Evolutionary conservation across 75 land plant species (phyloP).

Genomic region (Picea glauca): DNA sequence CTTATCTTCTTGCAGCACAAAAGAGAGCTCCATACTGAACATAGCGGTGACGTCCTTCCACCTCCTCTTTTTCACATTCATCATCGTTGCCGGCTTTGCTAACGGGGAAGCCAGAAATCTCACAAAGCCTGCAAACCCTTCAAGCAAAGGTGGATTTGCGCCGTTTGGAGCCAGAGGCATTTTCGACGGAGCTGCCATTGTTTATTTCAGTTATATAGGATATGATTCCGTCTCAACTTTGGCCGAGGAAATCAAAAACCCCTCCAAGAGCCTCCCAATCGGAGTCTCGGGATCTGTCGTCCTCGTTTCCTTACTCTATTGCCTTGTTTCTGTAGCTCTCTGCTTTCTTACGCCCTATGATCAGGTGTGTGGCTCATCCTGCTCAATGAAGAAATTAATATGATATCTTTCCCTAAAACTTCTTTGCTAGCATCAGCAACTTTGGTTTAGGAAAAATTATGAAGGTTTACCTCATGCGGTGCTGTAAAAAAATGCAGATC

Average conservation of each 20-base stretch:
- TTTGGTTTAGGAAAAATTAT: no score
- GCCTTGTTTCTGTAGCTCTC: conserved; percentile 61
- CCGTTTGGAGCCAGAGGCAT: conserved; percentile 65
- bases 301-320: conserved; percentile 54
- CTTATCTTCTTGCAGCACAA: conserved; percentile 36
- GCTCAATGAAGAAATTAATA: not conserved
- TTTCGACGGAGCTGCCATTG: conserved; percentile 72
- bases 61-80: conserved; percentile 48
- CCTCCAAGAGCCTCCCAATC: conserved; percentile 58
- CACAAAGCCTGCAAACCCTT: conserved; percentile 25
- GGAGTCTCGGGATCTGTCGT: conserved; percentile 78
- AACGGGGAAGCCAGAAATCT: conserved; percentile 40
- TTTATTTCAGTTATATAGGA: conserved; percentile 86
- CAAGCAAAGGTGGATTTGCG: conserved; percentile 39
- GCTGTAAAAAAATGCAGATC: conserved; percentile 20
- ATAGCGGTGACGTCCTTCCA: conserved; percentile 47
- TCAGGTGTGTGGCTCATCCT: conserved; percentile 25
- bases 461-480: no score
- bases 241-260: conserved; percentile 77
- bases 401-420: not conserved
- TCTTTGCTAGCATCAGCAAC: no score
- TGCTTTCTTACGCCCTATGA: conserved; percentile 61
- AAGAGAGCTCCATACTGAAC: conserved; percentile 60
- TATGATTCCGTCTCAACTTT: conserved; percentile 78
- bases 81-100: conserved; percentile 45